Evolutionary conservation across 192 early-diverging fungal genomes (phyloP).

Genomic region (Rhizophagus prolifer): DNA sequence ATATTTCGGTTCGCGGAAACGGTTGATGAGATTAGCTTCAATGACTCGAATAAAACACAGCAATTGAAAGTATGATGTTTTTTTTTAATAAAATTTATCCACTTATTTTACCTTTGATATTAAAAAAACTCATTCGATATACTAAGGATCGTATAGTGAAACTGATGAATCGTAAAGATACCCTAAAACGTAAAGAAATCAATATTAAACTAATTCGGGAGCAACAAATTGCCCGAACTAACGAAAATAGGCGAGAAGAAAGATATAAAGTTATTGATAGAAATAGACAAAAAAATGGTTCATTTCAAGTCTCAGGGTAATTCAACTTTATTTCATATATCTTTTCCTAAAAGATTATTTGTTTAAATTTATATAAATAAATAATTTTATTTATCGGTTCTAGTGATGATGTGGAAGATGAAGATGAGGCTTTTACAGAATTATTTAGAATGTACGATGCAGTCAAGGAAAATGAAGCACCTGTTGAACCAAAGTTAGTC

Average conservation of each 20-base stretch:
- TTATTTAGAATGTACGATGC: slow-evolving; percentile 68
- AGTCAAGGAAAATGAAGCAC: slow-evolving; percentile 48
- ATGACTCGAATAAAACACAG: slow-evolving; percentile 47
- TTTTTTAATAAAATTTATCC: not conserved
- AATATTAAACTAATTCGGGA: slow-evolving; percentile 11
- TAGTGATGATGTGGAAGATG: slow-evolving; percentile 28
- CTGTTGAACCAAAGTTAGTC: slow-evolving; percentile 43
- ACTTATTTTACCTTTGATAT: not conserved
- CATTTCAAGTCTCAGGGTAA: not conserved
- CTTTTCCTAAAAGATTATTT: too few species aligned
- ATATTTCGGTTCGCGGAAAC: slow-evolving; percentile 69
- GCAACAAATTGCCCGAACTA: slow-evolving; percentile 12
- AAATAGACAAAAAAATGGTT: slow-evolving; percentile 34
- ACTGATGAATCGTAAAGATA: slow-evolving; percentile 28
- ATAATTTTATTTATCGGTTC: not conserved
- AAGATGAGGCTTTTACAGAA: slow-evolving; percentile 43
- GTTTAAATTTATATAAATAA: not conserved
- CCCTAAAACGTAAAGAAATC: not conserved
- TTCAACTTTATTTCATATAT: not conserved
- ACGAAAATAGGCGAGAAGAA: slow-evolving; percentile 39
- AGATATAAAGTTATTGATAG: slow-evolving; percentile 52
- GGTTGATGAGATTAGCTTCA: slow-evolving; percentile 62
- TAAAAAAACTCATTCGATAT: not conserved
- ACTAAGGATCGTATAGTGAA: slow-evolving; percentile 35
- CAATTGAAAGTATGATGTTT: slow-evolving; percentile 49